Base-by-base conservation (phyloP, 2,329 filamentous ascomycete genomes). In the Coniochaeta prunicola region DNA sequence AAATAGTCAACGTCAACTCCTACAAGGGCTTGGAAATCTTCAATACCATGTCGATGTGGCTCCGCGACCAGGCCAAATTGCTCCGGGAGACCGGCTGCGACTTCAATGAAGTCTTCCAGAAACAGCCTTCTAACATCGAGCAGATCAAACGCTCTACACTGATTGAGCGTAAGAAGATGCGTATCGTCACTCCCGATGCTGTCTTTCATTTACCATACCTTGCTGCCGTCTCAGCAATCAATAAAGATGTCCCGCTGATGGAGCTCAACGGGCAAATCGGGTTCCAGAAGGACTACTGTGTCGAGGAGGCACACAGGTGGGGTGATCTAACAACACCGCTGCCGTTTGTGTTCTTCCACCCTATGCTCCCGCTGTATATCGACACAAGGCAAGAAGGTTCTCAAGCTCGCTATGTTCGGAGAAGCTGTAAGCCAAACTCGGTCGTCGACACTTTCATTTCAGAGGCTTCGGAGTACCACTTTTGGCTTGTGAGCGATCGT, bases 371-470 rank as follows among this genome's bases (percentile, higher is more conserved):
- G 0, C 83, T 99, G 13, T 96, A 92, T 74, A 94, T 99, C 67
- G 94, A 97, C 72, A 94, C 92, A 10, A 83, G 94, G 60, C 85
- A 84, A 70, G 91, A 96, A 75, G 94, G 93, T 24, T 96, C 91
- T 4, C 77, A 86, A 36, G 86, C 94, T 59, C 89, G 94, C 50
- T 97, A 94, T 69, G 86, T 96, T n/a, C 86, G 94, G 59, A 85
- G 93, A 64, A 97, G 94, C 67, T 99, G 94, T 76, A 86, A 84
- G 61, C 91, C 94, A 1, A 99, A 97, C 68, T 85, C 94, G n/a
- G 82, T 84, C 33, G 79, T 97, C 66, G 92, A 94, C 69, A 96
- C 92, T 0, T 90, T 92, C 64, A 83, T 97, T 54, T 90, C 90
- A 1, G 87, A 86, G 53, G 81, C 83, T 3, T 87, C 86, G 1